These are phyloP conservation scores for Botrytis cinerea DNA, from an alignment of 2,329 filamentous ascomycete species.

Conservation along the genomic window DNA sequence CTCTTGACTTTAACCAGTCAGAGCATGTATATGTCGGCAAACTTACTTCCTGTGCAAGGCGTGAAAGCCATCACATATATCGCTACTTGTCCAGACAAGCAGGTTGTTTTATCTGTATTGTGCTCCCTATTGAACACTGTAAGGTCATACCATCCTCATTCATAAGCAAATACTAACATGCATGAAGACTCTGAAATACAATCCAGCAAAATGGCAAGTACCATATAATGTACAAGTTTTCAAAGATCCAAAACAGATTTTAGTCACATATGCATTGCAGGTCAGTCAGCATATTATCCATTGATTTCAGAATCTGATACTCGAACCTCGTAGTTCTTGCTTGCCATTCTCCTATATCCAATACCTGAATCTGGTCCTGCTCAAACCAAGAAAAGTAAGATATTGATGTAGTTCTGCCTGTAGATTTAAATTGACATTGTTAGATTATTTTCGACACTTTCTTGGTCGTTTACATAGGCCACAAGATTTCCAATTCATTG, in stretches of 20 bases:
- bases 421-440: slow-evolving; percentile 23
- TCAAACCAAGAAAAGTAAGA: slow-evolving; percentile 65
- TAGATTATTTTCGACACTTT: slow-evolving; percentile 85
- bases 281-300: slow-evolving; percentile 26
- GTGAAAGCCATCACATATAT: slow-evolving; percentile 86
- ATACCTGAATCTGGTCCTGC: slow-evolving; percentile 74
- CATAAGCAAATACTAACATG: slow-evolving; percentile 19
- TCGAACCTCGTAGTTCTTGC: slow-evolving; percentile 63
- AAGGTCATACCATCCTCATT: slow-evolving; percentile 42
- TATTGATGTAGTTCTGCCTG: not conserved
- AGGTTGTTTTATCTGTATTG: slow-evolving; percentile 83
- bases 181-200: slow-evolving; percentile 86
- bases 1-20: slow-evolving; percentile 84
- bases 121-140: slow-evolving; percentile 95
- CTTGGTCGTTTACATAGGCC: slow-evolving; percentile 78
- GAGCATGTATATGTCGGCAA: slow-evolving; percentile 89
- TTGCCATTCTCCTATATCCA: slow-evolving; percentile 82
- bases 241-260: slow-evolving; percentile 84
- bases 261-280: slow-evolving; percentile 86
- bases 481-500: slow-evolving; percentile 96
- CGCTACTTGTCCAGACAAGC: slow-evolving; percentile 84
- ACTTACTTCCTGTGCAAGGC: slow-evolving; percentile 76
- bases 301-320: not conserved
- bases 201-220: slow-evolving; percentile 88
- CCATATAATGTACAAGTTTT: slow-evolving; percentile 92